Evolutionary conservation across 352 stramenopile genomes (phyloP).

Genomic region (Globisporangium lucens): DNA sequence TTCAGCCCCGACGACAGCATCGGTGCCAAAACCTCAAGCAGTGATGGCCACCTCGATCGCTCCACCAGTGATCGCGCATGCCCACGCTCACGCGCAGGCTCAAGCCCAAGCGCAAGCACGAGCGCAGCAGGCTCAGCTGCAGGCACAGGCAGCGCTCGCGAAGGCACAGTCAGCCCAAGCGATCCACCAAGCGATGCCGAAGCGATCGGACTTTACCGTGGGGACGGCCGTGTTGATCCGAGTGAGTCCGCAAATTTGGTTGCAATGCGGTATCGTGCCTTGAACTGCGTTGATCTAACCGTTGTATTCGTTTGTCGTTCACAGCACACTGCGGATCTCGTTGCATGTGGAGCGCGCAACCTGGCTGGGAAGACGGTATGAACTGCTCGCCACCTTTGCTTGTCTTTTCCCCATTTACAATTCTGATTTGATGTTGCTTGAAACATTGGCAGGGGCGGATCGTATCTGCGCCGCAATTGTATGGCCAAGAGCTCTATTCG

Average conservation of each 20-base stretch:
- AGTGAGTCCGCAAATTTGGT: slow-evolving; percentile 26
- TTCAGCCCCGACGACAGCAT: background rate
- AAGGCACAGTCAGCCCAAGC: slow-evolving; percentile 9
- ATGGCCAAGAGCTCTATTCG: slow-evolving; percentile 76
- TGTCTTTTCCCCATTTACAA: background rate
- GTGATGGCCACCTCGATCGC: slow-evolving; percentile 7
- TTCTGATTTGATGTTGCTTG: background rate
- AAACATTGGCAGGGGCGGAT: slow-evolving; percentile 40
- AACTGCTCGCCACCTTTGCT: background rate
- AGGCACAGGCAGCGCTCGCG: slow-evolving; percentile 9
- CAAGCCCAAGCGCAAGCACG: slow-evolving; percentile 9
- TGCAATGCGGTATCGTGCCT: background rate
- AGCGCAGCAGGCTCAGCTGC: slow-evolving; percentile 9
- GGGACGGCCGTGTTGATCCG: slow-evolving; percentile 67
- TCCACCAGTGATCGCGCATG: slow-evolving; percentile 15
- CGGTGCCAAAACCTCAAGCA: slow-evolving; percentile 9
- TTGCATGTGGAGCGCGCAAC: slow-evolving; percentile 72
- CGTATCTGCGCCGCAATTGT: slow-evolving; percentile 69
- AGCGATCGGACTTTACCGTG: slow-evolving; percentile 60
- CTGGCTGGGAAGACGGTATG: slow-evolving; percentile 62
- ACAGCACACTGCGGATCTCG: slow-evolving; percentile 67
- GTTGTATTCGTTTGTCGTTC: background rate
- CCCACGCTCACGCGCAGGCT: slow-evolving; percentile 1
- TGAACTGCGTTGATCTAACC: background rate
- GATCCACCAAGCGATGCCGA: slow-evolving; percentile 23